Evolutionary conservation across 306 rosid genomes (phyloP), one percentile per base, ranked within the genome.

Genomic region (Rubus parviflorus): DNA sequence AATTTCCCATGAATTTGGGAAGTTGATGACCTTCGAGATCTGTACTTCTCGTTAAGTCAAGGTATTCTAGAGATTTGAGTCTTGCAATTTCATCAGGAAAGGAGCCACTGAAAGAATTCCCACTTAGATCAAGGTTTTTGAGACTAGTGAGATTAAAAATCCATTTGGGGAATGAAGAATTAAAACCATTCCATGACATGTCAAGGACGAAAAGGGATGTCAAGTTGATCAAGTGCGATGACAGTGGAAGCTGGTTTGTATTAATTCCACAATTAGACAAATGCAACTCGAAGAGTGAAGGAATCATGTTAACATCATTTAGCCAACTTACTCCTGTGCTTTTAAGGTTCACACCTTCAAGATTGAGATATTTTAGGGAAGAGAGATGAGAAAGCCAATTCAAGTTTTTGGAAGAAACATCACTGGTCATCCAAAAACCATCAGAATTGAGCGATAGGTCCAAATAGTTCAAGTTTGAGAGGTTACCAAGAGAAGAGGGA

Each of bases 351-450:
- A 72, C 66, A 41, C 6, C 35, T 49, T 66, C 56, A 35, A 79
- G 6, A 10, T 79, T 62, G 37, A 79, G 77, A 63, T 49, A 40
- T 25, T 30, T 79, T 19, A 79, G 37, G 43, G 82, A 72, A 79
- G 77, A 72, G 47, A 79, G 82, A 63, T 42, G 72, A 8, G 77
- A 78, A n/a, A 77, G 67, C 77, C 82, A 71, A 62, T 72, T 19
- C n/a, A 79, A 43, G 43, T 66, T 71, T 78, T 37, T n/a, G 77
- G 72, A 35, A 60, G 40, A 15, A 11, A 52, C 71, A 23, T 54
- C 30, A 49, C 14, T 6, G 42, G 35, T 0, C 35, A 1, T 30
- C n/a, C n/a, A n/a, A 2, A 1, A 0, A 30, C 2, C 1, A 30
- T 1, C 35, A 30, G 1, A 30, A 30, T 0, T 30, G 35, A 30